Evolutionary conservation across 306 rosid genomes (phyloP).

Genomic region (Rosa multiflora): DNA sequence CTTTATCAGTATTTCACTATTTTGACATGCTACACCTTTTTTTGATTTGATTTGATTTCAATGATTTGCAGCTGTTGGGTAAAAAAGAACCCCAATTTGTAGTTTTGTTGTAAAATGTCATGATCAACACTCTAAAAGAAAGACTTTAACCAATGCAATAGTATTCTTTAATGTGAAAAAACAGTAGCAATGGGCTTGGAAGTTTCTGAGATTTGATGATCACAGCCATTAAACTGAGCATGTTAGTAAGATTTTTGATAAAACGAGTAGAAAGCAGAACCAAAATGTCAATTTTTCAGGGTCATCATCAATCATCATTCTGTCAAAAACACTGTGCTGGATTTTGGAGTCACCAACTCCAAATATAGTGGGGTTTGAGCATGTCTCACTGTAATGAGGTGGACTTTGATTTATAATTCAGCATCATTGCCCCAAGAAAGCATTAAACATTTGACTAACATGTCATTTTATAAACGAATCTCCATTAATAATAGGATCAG

Average conservation of each 20-base stretch:
- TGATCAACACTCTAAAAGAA: neutral
- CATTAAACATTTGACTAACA: neutral
- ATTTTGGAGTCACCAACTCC: neutral
- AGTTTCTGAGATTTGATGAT: neutral
- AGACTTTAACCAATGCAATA: neutral
- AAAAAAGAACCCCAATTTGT: neutral
- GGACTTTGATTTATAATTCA: neutral
- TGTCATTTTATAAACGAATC: neutral
- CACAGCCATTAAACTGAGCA: neutral
- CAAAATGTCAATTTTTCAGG: neutral
- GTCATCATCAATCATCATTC: constrained; percentile 2
- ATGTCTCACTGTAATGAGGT: neutral
- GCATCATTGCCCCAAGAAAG: neutral
- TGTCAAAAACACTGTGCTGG: constrained; percentile 7
- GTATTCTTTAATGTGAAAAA: neutral
- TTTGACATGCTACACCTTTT: neutral
- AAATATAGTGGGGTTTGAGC: neutral
- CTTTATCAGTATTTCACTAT: neutral
- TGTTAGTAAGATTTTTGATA: neutral
- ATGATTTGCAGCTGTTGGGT: neutral
- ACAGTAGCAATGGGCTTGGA: neutral
- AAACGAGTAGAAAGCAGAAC: neutral
- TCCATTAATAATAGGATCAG: too few relatives aligned
- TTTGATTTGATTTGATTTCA: neutral
- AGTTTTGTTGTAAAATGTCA: neutral